Conservation (phyloP, 306 rosid genomes). For the Quercus gilva region DNA sequence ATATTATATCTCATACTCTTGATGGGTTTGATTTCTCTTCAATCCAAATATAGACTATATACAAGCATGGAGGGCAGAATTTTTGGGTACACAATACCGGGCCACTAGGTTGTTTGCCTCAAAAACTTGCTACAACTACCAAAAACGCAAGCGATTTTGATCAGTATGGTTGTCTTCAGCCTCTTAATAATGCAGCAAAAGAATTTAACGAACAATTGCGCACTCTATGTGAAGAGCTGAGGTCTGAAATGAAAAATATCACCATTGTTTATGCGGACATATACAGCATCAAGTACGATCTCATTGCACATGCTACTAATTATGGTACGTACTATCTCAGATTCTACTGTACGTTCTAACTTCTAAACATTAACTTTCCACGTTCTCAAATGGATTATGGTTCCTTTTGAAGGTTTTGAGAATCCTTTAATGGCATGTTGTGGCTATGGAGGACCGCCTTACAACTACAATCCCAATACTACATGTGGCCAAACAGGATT, state of each 20-base stretch:
- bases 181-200: conserved; percentile 27
- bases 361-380: background rate
- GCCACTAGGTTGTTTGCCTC: conserved; percentile 32
- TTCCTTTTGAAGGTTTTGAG: conserved; percentile 18
- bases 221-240: conserved; percentile 21
- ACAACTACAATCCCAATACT: conserved; percentile 24
- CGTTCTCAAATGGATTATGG: background rate
- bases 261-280: conserved; percentile 30
- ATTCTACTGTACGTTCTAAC: background rate
- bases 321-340: conserved; percentile 16
- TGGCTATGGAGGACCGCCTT: conserved; percentile 34
- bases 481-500: conserved; percentile 24
- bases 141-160: conserved; percentile 12
- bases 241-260: conserved; percentile 21
- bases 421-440: conserved; percentile 33
- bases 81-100: conserved; percentile 38
- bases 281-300: conserved; percentile 28
- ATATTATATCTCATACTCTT: too few relatives aligned
- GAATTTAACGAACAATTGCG: conserved; percentile 18
- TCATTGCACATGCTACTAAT: conserved; percentile 8
- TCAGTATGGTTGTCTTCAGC: conserved; percentile 24
- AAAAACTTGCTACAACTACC: conserved; percentile 11
- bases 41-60: background rate
- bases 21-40: too few relatives aligned
- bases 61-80: conserved; percentile 18